A percentile compares a stretch with the other conserved stretches of the same genome.
phyloP scores from a whole-genome alignment of 2,329 filamentous ascomycete species.

The Zarea fungicola region DNA sequence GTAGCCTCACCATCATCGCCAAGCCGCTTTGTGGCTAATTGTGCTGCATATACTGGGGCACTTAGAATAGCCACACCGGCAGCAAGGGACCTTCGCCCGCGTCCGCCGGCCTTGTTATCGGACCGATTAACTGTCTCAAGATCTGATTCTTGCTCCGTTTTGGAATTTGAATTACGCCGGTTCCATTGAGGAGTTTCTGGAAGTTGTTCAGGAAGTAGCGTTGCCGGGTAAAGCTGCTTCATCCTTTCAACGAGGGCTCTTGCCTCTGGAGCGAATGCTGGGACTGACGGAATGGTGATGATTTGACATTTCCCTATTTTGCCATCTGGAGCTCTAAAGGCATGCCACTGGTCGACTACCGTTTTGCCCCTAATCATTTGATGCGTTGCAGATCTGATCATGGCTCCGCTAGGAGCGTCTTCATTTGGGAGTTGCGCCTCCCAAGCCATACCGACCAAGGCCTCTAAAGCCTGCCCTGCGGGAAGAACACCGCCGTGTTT shows the following conservation, averaged over 20 bases:
- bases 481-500: conserved; percentile 43
- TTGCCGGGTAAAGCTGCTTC: conserved; percentile 38
- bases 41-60: conserved; percentile 46
- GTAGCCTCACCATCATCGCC: conserved; percentile 19
- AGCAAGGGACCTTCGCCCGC: conserved; percentile 31
- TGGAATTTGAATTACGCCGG: background rate
- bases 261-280: conserved; percentile 38
- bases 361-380: conserved; percentile 31
- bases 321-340: conserved; percentile 36
- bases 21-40: conserved; percentile 29
- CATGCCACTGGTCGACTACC: conserved; percentile 38
- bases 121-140: conserved; percentile 23
- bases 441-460: conserved; percentile 27
- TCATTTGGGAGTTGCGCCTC: conserved; percentile 33
- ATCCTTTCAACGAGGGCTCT: conserved; percentile 41
- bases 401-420: conserved; percentile 35
- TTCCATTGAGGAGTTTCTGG: conserved; percentile 6
- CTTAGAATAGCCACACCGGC: conserved; percentile 43
- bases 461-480: conserved; percentile 36
- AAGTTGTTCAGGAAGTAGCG: conserved; percentile 4
- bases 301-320: conserved; percentile 40
- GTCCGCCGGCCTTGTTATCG: conserved; percentile 3
- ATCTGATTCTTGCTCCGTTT: conserved; percentile 13
- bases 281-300: conserved; percentile 36
- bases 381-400: conserved; percentile 34